A percentile compares a stretch with the other conserved stretches of the same genome.
These are phyloP conservation scores for Hymenoscyphus albidus DNA, from an alignment of 2,329 filamentous ascomycete genomes.

Conservation along the genomic window DNA sequence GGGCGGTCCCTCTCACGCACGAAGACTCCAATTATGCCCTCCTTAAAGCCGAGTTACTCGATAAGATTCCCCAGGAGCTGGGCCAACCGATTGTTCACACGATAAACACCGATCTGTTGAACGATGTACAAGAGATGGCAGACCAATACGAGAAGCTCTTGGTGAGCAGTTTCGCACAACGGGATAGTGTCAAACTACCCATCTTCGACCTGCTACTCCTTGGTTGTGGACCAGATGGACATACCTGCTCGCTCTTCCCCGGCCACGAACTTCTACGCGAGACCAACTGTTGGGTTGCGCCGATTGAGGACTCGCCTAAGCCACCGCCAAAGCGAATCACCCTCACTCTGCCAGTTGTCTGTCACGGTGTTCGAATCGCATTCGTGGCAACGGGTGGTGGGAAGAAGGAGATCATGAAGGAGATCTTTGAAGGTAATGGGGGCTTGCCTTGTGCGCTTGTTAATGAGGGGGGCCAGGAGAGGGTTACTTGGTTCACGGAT, in stretches of 20 bases:
- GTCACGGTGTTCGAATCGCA: conserved; percentile 78
- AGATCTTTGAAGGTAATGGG: conserved; percentile 77
- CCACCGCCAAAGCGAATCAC: conserved; percentile 89
- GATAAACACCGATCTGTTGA: conserved; percentile 63
- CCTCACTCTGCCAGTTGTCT: conserved; percentile 84
- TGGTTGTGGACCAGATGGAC: conserved; percentile 91
- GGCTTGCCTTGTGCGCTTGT: conserved; percentile 82
- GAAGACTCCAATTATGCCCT: conserved; percentile 91
- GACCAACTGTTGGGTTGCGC: conserved; percentile 83
- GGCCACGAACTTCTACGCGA: conserved; percentile 83
- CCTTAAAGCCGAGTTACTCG: conserved; percentile 80
- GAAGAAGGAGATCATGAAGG: conserved; percentile 89
- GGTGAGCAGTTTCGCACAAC: conserved; percentile 79
- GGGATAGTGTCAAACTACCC: conserved; percentile 90
- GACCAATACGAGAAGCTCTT: conserved; percentile 90
- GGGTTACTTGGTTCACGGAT: conserved; percentile 95
- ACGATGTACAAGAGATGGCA: conserved; percentile 86
- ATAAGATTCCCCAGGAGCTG: conserved; percentile 71
- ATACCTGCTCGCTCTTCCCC: conserved; percentile 96
- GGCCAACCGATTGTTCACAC: conserved; percentile 68
- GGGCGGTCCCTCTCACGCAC: conserved; percentile 87
- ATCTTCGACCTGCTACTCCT: conserved; percentile 93
- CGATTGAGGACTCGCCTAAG: conserved; percentile 92
- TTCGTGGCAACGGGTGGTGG: conserved; percentile 87
- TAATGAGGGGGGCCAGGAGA: conserved; percentile 78